Conservation (phyloP, 768 basidiomycete genomes). For the Trichaptum fuscoviolaceum region DNA sequence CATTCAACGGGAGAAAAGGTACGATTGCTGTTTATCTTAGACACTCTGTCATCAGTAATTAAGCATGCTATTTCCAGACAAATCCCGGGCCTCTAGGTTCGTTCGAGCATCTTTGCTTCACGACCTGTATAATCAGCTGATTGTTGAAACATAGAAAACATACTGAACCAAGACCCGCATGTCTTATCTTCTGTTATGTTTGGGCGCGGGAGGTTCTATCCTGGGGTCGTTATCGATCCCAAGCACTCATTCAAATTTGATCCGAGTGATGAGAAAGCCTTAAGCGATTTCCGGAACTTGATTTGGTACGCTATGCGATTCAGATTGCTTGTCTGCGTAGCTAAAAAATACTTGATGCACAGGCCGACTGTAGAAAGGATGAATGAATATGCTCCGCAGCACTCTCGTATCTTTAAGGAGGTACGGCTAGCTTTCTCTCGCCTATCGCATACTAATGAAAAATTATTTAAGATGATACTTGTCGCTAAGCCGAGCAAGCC, state of each 20-base stretch:
- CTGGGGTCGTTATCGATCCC: slow-evolving; percentile 34
- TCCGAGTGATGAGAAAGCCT: slow-evolving; percentile 16
- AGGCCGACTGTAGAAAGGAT: neutral
- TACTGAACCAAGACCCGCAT: slow-evolving; percentile 28
- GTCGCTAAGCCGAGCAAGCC: slow-evolving; percentile 34
- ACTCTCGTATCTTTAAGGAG: slow-evolving; percentile 3
- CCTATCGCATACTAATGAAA: neutral
- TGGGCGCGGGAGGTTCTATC: slow-evolving; percentile 34
- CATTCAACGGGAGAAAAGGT: slow-evolving; percentile 40
- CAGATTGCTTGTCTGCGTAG: neutral
- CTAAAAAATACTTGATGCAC: neutral
- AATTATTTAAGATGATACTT: slow-evolving; percentile 35
- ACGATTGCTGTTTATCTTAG: slow-evolving; percentile 24
- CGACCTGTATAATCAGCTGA: neutral
- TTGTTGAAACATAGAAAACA: slow-evolving; percentile 23
- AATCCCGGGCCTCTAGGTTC: slow-evolving; percentile 27
- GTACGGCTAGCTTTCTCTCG: slow-evolving; percentile 2
- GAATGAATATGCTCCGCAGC: neutral
- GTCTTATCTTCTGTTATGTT: slow-evolving; percentile 31
- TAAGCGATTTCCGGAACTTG: slow-evolving; percentile 17
- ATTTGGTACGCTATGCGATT: slow-evolving; percentile 18
- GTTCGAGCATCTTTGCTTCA: neutral
- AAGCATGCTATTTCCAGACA: slow-evolving; percentile 19
- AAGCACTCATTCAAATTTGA: slow-evolving; percentile 23
- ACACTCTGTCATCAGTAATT: neutral